These are phyloP conservation scores for Logfia minima DNA, from an alignment of 129 eudicot species.

Conservation along the genomic window DNA sequence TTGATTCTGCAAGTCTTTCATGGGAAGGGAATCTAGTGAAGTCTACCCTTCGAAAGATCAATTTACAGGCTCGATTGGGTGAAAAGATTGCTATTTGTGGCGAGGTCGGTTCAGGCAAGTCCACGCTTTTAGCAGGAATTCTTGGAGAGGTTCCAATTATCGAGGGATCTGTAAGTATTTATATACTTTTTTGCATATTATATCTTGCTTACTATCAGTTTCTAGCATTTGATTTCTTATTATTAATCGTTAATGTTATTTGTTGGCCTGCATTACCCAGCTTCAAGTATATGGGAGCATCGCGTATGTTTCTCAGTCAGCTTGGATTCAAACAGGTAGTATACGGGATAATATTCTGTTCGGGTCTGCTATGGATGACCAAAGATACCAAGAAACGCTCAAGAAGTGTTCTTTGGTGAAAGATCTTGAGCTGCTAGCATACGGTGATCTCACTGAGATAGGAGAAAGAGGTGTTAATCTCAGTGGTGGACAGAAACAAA, in stretches of 20 bases:
- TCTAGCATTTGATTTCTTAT: not conserved
- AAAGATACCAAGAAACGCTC: constrained; percentile 73
- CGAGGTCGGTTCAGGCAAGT: constrained; percentile 96
- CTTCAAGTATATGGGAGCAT: constrained; percentile 70
- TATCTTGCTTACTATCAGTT: not conserved
- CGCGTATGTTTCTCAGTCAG: constrained; percentile 92
- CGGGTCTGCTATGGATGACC: constrained; percentile 59
- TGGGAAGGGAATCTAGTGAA: constrained; percentile 65
- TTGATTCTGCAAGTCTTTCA: constrained; percentile 63
- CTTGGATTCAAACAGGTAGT: constrained; percentile 97
- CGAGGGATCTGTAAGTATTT: constrained; percentile 70
- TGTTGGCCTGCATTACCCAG: constrained; percentile 34
- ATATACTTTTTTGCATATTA: not conserved
- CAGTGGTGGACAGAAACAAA: constrained; percentile 96
- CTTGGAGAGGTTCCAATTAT: constrained; percentile 88
- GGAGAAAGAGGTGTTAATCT: constrained; percentile 98
- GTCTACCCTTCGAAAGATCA: constrained; percentile 62
- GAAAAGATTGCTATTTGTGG: constrained; percentile 91
- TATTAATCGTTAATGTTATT: constrained; percentile 8
- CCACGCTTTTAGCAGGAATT: constrained; percentile 83
- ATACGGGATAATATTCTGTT: constrained; percentile 84
- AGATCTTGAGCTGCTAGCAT: constrained; percentile 70
- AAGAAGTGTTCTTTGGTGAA: constrained; percentile 70
- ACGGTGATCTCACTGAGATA: constrained; percentile 80
- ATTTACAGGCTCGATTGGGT: constrained; percentile 60